Evolutionary conservation across 768 basidiomycete species (phyloP).

Genomic region (Trametes villosa): DNA sequence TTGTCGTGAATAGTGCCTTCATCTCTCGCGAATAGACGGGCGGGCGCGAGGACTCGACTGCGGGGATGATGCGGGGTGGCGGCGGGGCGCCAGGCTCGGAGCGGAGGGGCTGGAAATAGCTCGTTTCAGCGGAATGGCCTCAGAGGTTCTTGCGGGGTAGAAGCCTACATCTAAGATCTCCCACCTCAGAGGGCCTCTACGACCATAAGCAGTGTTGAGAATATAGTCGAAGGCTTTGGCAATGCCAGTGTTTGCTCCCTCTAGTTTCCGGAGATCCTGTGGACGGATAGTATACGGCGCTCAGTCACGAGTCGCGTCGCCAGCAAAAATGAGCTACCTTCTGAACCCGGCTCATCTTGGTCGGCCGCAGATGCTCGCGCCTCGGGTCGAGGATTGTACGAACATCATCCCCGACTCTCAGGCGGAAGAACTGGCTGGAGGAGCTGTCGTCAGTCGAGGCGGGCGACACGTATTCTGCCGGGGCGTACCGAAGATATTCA

Average conservation of each 20-base stretch:
- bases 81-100: constrained; percentile 46
- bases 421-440: constrained; percentile 63
- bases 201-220: constrained; percentile 74
- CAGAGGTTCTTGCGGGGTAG: not conserved
- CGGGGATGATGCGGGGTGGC: constrained; percentile 54
- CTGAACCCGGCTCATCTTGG: constrained; percentile 52
- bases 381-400: constrained; percentile 47
- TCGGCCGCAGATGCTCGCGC: constrained; percentile 36
- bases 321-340: constrained; percentile 48
- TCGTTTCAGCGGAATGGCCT: constrained; percentile 12
- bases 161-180: constrained; percentile 66
- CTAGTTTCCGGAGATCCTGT: constrained; percentile 59
- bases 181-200: constrained; percentile 70
- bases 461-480: constrained; percentile 9
- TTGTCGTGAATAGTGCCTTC: constrained; percentile 60
- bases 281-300: too few relatives aligned
- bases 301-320: too few relatives aligned
- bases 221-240: constrained; percentile 56
- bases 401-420: constrained; percentile 63
- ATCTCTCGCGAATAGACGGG: constrained; percentile 70
- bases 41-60: constrained; percentile 57
- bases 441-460: constrained; percentile 11
- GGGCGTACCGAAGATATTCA: constrained; percentile 48
- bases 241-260: constrained; percentile 56
- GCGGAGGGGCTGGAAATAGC: constrained; percentile 54